Evolutionary conservation across 495 filamentous ascomycete species (phyloP), one percentile per base, ranked within the genome.

Genomic region (Immersiella caudata): DNA sequence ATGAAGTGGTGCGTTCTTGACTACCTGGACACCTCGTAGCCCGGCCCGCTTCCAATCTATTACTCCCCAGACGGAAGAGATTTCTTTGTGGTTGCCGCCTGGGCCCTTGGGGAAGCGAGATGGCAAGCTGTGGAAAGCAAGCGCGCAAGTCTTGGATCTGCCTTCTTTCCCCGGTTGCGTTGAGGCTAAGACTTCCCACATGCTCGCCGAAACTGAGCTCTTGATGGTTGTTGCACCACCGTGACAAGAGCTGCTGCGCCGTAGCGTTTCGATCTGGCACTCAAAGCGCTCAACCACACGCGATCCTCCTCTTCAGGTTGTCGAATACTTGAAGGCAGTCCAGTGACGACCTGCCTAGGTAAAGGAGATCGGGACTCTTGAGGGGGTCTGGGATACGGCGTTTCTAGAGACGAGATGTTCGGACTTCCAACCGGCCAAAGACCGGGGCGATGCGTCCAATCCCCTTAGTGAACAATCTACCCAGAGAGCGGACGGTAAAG

Each of bases 11-110:
- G 71, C 63, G 60, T 62, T 18, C 26, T 69, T 63, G 68, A 66
- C 66, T 62, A 63, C 62, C 66, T 73, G 68, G 68, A 67, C 21
- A 50, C 64, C 55, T 46, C 62, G 64, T 66, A 62, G 62, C 71
- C 64, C 58, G 51, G 35, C 60, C 66, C 62, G 51, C 24, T 60
- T 65, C 49, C 67, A 71, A 60, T 67, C 26, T 64, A 24, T 58
- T 58, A 59, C 51, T 57, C 60, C 36, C 59, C 58, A 54, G 36
- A 26, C 20, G 25, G 1, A 24, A 22, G 26, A 22, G 46, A 36
- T 26, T 6, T 57, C n/a, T 25, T 27, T 21, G 20, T 65, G 46
- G 51, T 58, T 62, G 26, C 55, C 54, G 65, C 29, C 46, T 1
- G 21, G 22, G 22, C 16, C 26, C 59, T n/a, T 21, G 25, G 52